Evolutionary conservation across 805 yeast species (phyloP), one percentile per base, ranked within the genome.

Genomic region (Cyberlindnera maritima): DNA sequence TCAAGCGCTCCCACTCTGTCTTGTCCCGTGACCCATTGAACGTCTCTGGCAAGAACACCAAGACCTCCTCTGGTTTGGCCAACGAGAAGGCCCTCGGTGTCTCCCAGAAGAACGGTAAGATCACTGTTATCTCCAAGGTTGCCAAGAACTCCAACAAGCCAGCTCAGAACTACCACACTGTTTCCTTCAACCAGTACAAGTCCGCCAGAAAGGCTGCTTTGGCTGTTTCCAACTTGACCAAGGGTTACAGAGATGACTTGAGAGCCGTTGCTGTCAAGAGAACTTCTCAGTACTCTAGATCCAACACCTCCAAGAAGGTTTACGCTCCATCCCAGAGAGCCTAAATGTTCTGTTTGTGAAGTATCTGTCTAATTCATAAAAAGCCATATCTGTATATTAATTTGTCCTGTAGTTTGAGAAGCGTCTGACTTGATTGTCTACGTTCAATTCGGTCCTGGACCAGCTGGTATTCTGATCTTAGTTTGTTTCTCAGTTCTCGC

Each of bases 1-100:
- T 75, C 54, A 75, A 74, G 73, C 67, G 75, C 56, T 52, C 69
- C 53, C 75, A 72, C 50, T 63, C 64, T 48, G 62, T 58, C 50
- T 67, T 73, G 63, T 75, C 80, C 55, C 60, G 67, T 47, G 81
- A 76, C 67, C 79, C 80, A 59, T 65, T 76, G 58, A 75, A 75
- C 71, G 65, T 68, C 55, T 61, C 71, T 47, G 74, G 72, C 57
- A 61, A 65, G 55, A 70, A 76, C 77, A 61, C 74, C 61, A 68
- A 65, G 67, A 57, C 65, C 61, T 65, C 72, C 49, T 70, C 80
- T 44, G 79, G 80, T 61, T 66, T 74, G 60, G 74, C 66, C 57
- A 74, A 72, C 70, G 65, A 65, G 61, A 73, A 72, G 68, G 79
- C 81, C 51, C 54, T 73, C 49, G 77, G 77, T 63, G 69, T 75